Conservation (phyloP, 129 eudicot species). For the Lonicera japonica region DNA sequence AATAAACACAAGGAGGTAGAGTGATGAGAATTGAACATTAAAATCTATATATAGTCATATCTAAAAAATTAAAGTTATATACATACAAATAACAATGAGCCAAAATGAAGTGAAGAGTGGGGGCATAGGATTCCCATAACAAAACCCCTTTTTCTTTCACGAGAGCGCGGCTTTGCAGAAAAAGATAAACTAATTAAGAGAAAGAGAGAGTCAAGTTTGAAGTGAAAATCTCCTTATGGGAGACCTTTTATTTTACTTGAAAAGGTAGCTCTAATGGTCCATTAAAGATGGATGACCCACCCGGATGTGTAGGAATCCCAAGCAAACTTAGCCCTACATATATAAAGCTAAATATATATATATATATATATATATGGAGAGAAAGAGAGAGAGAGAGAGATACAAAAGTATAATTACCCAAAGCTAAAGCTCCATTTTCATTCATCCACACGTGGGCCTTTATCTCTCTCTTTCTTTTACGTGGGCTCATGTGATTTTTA, state of each 20-base stretch:
- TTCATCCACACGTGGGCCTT: constrained; percentile 25
- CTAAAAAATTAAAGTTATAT: no score
- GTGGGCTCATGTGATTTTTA: no score
- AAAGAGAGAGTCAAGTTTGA: neutral
- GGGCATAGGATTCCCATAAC: constrained; percentile 22
- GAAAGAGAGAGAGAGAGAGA: no score
- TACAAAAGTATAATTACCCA: neutral
- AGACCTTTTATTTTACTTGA: neutral
- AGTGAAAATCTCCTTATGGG: constrained; percentile 20
- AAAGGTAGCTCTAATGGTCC: constrained; percentile 8
- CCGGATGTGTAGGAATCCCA: constrained; percentile 15
- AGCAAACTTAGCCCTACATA: constrained; percentile 13
- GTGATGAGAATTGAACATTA: neutral
- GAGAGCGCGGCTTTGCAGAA: constrained; percentile 22
- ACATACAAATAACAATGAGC: no score
- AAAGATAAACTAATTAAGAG: constrained; percentile 10
- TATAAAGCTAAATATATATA: constrained; percentile 11
- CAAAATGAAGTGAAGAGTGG: neutral
- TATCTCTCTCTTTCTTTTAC: neutral
- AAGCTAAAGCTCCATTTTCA: neutral
- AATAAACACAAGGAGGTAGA: neutral
- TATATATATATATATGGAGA: no score
- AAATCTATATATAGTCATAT: no score
- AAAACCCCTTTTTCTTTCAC: constrained; percentile 10
- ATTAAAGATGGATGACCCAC: neutral